Conservation (phyloP, 306 rosid species). For the Glycine latifolia region DNA sequence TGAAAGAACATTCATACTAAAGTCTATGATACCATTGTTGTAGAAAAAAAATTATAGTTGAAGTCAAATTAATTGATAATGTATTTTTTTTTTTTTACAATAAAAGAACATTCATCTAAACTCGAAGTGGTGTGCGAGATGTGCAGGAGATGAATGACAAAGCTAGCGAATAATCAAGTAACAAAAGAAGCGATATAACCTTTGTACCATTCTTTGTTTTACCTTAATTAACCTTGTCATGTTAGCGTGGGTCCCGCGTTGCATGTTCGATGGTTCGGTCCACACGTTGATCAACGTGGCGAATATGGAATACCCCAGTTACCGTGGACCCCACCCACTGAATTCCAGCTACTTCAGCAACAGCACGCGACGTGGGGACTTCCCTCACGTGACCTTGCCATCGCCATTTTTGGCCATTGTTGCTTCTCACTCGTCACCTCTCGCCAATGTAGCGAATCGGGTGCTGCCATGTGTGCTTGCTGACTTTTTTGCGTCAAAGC, state of each 20-base stretch:
- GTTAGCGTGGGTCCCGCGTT: slow-evolving; percentile 49
- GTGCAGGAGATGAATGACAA: background rate
- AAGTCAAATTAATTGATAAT: no score
- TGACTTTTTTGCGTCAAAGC: slow-evolving; percentile 41
- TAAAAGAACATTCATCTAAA: no score
- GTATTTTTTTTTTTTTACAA: no score
- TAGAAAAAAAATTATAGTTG: no score
- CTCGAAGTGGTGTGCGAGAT: background rate
- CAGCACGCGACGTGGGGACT: slow-evolving; percentile 58
- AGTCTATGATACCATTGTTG: no score
- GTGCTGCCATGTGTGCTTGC: slow-evolving; percentile 42
- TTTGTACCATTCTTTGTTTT: background rate
- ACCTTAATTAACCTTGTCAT: slow-evolving; percentile 17
- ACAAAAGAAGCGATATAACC: background rate
- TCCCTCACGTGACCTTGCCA: slow-evolving; percentile 68
- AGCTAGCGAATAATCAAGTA: background rate
- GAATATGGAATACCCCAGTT: slow-evolving; percentile 28
- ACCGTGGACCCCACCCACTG: slow-evolving; percentile 54
- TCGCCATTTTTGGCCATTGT: no score
- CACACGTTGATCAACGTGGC: slow-evolving; percentile 63
- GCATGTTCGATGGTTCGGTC: slow-evolving; percentile 58
- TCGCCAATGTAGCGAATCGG: slow-evolving; percentile 4
- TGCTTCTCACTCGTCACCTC: slow-evolving; percentile 24
- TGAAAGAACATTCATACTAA: no score
- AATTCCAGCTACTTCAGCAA: slow-evolving; percentile 43